Evolutionary conservation across 495 filamentous ascomycete species (phyloP), one percentile per base, ranked within the genome.

Genomic region (Saxophila tyrrhenica): DNA sequence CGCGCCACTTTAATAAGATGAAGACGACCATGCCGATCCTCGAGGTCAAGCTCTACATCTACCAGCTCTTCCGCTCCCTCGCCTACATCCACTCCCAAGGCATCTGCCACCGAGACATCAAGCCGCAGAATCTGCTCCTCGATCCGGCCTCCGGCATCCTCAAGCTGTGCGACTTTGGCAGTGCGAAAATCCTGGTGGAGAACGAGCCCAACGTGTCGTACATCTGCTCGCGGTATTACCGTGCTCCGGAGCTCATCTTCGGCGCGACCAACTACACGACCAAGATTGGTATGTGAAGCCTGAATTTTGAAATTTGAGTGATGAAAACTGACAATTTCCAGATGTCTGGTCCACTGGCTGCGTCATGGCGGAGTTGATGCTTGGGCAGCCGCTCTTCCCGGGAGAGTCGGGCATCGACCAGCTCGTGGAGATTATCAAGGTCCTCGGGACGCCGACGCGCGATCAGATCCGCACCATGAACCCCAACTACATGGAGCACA

Each of bases 391-490:
- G 22, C 76, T 99, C 58, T 99, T 97, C 77, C 92, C 92, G n/a
- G 92, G 92, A 63, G 92, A 98, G 69, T 97, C 92, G 17, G 92
- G 92, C 53, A 98, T 98, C 68, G 92, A 98, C 69, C 92, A 99
- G 67, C 78, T 97, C 32, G 92, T 99, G 21, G 92, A 99, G 70
- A 97, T 99, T 65, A 99, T 99, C 78, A 99, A 97, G 73, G 92
- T 99, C 51, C 77, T 99, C 52, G 92, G 92, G 21, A 99, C 92
- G 16, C 92, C 94, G 15, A 96, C 92, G n/a, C 78, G 92, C 20
- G 92, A 99, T 62, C 92, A 99, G 64, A 99, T 99, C 65, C 87
- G 92, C 51, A 99, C 92, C 46, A 99, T 99, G 94, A 99, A 99
- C 67, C 94, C 92, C 50, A 99, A 99, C 70, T 97, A 99, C 70